phyloP scores from a whole-genome alignment of 805 yeast genomes.

The Metschnikowia lochheadii region DNA sequence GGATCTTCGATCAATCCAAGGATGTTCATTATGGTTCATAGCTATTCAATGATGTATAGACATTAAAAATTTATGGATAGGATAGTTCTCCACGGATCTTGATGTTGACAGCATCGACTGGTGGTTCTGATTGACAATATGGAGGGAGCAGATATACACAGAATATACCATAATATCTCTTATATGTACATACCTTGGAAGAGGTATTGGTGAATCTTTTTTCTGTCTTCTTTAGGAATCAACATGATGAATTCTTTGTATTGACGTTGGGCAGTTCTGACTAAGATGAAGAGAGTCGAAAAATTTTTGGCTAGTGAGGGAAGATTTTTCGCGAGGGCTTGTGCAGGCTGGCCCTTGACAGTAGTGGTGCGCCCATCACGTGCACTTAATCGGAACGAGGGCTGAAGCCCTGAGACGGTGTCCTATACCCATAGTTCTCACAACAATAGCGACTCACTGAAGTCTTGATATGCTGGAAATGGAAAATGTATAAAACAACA shows the following conservation, averaged over 20 bases:
- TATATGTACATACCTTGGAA: conserved; percentile 82
- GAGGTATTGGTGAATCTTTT: conserved; percentile 98
- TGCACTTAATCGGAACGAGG: not conserved
- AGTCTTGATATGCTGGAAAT: no score
- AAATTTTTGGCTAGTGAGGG: conserved; percentile 10
- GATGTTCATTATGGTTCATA: no score
- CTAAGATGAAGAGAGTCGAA: conserved; percentile 13
- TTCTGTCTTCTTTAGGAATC: conserved; percentile 99
- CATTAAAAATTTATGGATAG: no score
- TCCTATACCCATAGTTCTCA: not conserved
- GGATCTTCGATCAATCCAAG: no score
- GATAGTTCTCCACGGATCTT: no score
- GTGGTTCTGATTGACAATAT: no score
- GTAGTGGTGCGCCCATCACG: not conserved
- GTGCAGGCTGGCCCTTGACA: conserved; percentile 11
- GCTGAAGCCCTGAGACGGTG: conserved; percentile 1
- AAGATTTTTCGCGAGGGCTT: conserved; percentile 18
- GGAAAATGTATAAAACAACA: no score
- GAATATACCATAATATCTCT: not conserved
- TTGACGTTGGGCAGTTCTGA: conserved; percentile 18
- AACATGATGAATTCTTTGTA: conserved; percentile 55
- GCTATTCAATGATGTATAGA: no score
- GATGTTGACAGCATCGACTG: no score
- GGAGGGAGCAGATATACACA: not conserved
- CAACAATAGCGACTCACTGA: not conserved